Conservation (phyloP, 2,329 filamentous ascomycete genomes). For the Triangularia verruculosa region DNA sequence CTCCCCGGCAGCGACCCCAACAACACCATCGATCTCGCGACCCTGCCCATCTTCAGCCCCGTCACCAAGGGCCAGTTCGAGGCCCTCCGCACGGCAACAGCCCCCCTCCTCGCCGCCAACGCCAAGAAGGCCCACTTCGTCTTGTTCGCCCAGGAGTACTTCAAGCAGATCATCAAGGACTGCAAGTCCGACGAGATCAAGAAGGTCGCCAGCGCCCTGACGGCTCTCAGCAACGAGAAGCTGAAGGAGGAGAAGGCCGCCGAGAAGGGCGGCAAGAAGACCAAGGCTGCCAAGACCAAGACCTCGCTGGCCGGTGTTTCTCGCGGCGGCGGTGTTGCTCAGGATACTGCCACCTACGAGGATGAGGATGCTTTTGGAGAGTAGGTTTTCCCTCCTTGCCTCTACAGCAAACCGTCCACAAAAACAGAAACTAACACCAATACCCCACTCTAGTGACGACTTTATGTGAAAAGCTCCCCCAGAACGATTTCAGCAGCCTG, state of each 20-base stretch:
- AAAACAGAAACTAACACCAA: slow-evolving; percentile 5
- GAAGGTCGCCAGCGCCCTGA: slow-evolving; percentile 84
- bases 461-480: slow-evolving; percentile 62
- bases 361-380: slow-evolving; percentile 80
- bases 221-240: slow-evolving; percentile 94
- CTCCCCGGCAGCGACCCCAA: slow-evolving; percentile 70
- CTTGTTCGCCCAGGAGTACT: slow-evolving; percentile 86
- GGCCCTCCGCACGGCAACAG: slow-evolving; percentile 72
- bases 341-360: slow-evolving; percentile 70
- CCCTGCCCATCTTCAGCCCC: slow-evolving; percentile 84
- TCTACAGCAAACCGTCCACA: too few species aligned
- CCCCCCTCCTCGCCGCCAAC: slow-evolving; percentile 71
- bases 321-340: slow-evolving; percentile 50
- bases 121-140: slow-evolving; percentile 86
- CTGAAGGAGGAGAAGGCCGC: slow-evolving; percentile 96
- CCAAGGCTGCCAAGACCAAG: slow-evolving; percentile 95
- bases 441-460: slow-evolving; percentile 57
- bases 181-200: slow-evolving; percentile 92
- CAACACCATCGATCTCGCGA: slow-evolving; percentile 75
- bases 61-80: slow-evolving; percentile 83
- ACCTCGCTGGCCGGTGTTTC: slow-evolving; percentile 66
- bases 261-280: slow-evolving; percentile 95
- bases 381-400: slow-evolving; percentile 19
- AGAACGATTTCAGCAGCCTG: slow-evolving; percentile 17
- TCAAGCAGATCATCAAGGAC: slow-evolving; percentile 82